Base-by-base conservation (phyloP, 1,139 yeast species). In the Kluyveromyces sp. region DNA sequence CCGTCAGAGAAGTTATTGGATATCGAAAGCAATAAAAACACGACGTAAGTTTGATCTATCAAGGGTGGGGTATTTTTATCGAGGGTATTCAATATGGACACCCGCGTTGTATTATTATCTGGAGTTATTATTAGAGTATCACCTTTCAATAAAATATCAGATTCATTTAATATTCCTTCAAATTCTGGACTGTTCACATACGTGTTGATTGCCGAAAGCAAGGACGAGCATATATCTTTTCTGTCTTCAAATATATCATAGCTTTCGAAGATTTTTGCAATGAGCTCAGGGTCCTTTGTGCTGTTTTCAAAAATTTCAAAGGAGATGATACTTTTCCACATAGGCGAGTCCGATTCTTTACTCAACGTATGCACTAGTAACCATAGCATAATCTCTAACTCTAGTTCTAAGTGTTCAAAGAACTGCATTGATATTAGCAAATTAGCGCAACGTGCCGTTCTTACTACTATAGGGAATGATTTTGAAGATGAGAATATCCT, bases 381-480 rank as follows among this genome's bases (percentile, higher is more conserved):
- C 0, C 95, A 81, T 26, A 90, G 65, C 1, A 90, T 78, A 5
- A 88, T 88, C 59, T 88, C 96, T 31, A 87, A 74, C 63, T 90
- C 97, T 36, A 85, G 75, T 45, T 78, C 81, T 34, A 90, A 66
- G 15, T 79, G 74, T 0, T 71, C 64, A 36, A 88, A 70, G 41
- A 55, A 62, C 51, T 83, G 89, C 7, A 79, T 72, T 25, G 77
- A 69, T 10, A 89, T 66, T 39, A 89, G 62, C 4, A 86, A 68
- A 42, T 75, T 73, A 8, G 87, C 71, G 10, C 89, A 74, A 48
- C 97, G 72, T 48, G 88, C 78, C 4, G 86, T 83, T 52, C 97
- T 73, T 1, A 84, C 82, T 37, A 81, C 76, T 6, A 82, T 71
- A 0, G 92, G 74, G 58, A 86, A 90, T 41, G 74, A 81, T 43